Evolutionary conservation across 257 asterid species (phyloP).

Genomic region (Nicotiana attenuata): DNA sequence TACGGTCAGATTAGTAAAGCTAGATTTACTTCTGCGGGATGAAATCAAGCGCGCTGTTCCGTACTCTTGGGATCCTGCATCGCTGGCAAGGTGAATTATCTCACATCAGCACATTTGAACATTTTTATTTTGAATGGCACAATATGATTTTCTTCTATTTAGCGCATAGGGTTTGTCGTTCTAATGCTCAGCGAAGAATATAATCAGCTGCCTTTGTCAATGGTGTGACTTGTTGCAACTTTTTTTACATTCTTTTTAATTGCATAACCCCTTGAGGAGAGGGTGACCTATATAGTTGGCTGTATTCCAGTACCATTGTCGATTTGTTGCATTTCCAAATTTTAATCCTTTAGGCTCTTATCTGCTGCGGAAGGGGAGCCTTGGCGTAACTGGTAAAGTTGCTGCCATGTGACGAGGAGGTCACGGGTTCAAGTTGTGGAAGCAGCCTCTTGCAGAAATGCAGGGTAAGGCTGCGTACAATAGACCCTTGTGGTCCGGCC

Average conservation of each 20-base stretch:
- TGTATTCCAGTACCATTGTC: background rate
- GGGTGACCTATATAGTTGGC: background rate
- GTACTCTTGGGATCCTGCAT: constrained; percentile 93
- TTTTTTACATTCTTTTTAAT: background rate
- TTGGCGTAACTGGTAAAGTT: too few relatives aligned
- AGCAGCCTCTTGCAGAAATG: too few relatives aligned
- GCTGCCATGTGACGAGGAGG: too few relatives aligned
- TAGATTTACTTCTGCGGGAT: constrained; percentile 49
- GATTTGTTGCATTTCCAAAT: background rate
- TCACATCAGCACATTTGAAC: background rate
- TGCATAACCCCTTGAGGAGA: background rate
- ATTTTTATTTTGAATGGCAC: background rate
- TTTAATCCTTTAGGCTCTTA: background rate
- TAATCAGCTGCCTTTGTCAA: background rate
- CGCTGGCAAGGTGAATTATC: constrained; percentile 75
- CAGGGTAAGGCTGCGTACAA: too few relatives aligned
- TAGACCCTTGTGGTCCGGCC: too few relatives aligned
- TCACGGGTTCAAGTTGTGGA: too few relatives aligned
- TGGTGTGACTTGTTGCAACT: background rate
- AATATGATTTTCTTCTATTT: background rate
- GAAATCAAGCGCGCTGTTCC: constrained; percentile 89
- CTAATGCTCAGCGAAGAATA: background rate
- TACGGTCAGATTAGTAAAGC: constrained; percentile 44
- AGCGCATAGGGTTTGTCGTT: background rate
- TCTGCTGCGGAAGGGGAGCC: background rate